Percentiles rank a stretch among this genome's conserved stretches.
Evolutionary conservation across 2,329 filamentous ascomycete species (phyloP).

Genomic region (Penicillium brasilianum): DNA sequence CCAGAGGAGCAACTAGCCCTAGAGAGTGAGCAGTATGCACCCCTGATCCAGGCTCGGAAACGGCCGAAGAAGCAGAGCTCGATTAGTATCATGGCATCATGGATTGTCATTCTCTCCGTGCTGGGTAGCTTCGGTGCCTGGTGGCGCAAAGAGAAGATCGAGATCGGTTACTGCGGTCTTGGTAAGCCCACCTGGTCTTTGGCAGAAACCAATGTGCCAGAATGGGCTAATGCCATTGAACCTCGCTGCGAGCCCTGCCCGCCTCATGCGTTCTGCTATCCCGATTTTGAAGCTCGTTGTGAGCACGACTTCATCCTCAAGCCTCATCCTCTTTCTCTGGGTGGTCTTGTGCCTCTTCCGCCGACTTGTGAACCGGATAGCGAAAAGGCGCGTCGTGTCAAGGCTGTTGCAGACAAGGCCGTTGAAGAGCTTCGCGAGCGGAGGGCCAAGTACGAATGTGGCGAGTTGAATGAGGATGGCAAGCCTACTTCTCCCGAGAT

Average conservation of each 20-base stretch:
- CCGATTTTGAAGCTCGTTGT: slow-evolving; percentile 76
- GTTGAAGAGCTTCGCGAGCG: slow-evolving; percentile 85
- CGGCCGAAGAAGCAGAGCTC: slow-evolving; percentile 47
- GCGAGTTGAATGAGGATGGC: slow-evolving; percentile 70
- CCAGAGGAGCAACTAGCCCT: slow-evolving; percentile 86
- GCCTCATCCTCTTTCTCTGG: slow-evolving; percentile 80
- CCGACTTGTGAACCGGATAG: slow-evolving; percentile 95
- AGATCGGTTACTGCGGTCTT: slow-evolving; percentile 91
- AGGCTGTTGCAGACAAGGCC: slow-evolving; percentile 83
- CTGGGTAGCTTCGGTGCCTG: slow-evolving; percentile 75
- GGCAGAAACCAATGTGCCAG: slow-evolving; percentile 70
- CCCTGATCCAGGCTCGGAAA: slow-evolving; percentile 27
- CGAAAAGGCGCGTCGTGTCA: slow-evolving; percentile 84
- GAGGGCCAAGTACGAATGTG: slow-evolving; percentile 89
- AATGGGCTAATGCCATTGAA: slow-evolving; percentile 70
- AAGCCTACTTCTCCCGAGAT: slow-evolving; percentile 69
- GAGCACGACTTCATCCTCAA: slow-evolving; percentile 86
- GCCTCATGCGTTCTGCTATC: slow-evolving; percentile 84
- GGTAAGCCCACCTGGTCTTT: slow-evolving; percentile 67
- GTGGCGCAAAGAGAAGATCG: slow-evolving; percentile 95
- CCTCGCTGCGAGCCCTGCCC: slow-evolving; percentile 92
- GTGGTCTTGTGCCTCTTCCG: slow-evolving; percentile 79
- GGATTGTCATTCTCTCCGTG: slow-evolving; percentile 72
- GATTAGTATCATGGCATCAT: slow-evolving; percentile 66
- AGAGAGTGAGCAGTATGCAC: slow-evolving; percentile 64